These are phyloP conservation scores for Cryptosporidium ubiquitum DNA, from an alignment of 169 alveolate species.

Conservation along the genomic window DNA sequence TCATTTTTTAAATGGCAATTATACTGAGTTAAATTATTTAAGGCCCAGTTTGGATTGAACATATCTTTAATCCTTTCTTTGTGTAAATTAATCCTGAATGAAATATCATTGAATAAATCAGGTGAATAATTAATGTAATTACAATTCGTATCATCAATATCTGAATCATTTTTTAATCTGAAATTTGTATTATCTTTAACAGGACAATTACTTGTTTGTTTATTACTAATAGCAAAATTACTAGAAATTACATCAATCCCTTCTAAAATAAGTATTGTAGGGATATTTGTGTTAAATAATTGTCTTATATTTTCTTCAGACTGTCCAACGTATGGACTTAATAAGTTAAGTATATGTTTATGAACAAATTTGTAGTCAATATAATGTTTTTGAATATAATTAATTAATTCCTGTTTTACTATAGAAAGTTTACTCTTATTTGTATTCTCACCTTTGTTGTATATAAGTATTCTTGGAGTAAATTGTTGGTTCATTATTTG, in stretches of 20 bases:
- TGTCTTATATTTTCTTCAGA: slow-evolving; percentile 54
- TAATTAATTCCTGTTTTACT: slow-evolving; percentile 17
- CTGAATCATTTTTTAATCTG: not conserved
- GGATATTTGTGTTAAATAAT: not conserved
- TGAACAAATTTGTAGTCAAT: not conserved
- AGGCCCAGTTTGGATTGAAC: not conserved
- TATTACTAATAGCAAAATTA: not conserved
- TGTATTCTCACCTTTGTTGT: not conserved
- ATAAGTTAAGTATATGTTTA: slow-evolving; percentile 11
- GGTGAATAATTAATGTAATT: not conserved
- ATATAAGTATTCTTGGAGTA: slow-evolving; percentile 45
- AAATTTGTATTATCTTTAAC: not conserved
- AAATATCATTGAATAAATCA: not conserved
- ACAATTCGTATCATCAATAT: not conserved
- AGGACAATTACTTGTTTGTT: too few relatives aligned
- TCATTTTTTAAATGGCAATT: not conserved
- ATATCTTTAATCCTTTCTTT: not conserved
- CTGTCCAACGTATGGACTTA: slow-evolving; percentile 67
- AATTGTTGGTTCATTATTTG: slow-evolving; percentile 30
- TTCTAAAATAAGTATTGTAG: slow-evolving; percentile 34
- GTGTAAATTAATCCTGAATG: not conserved
- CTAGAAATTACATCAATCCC: slow-evolving; percentile 41
- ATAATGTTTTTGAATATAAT: slow-evolving; percentile 8
- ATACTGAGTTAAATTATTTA: not conserved
- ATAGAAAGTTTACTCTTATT: not conserved